Base-by-base conservation (phyloP, 257 asterid species). In the Fraxinus pennsylvanica region DNA sequence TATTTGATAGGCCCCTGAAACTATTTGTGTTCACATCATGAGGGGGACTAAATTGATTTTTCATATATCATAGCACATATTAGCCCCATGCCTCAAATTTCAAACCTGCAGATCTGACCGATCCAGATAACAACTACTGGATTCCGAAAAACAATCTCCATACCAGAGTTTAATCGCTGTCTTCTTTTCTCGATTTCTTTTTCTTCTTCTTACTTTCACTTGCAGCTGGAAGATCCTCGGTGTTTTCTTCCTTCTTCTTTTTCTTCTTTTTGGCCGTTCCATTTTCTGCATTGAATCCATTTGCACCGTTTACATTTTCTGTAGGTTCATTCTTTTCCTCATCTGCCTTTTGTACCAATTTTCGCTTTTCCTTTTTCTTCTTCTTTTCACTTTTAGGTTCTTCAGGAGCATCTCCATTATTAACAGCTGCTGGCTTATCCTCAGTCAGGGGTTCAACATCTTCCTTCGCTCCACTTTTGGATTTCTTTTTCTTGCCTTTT, bases 331-430 rank as follows among this genome's bases (percentile, higher is more conserved):
- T 84, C 69, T 82, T 81, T 75, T 76, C 78, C n/a, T 67, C 75
- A 29, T 82, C 88, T n/a, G 47, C 74, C 74, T 85, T 88, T 17
- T 80, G 74, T 21, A 83, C 89, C 66, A 78, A 72, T 77, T 92
- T 94, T 77, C 94, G 81, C 85, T 92, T 92, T 78, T 91, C 93
- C 85, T 91, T 90, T 79, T 90, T 93, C 91, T 91, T 92, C 90
- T 92, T 91, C 90, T 91, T 92, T 32, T 90, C 96, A 1, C 90
- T 83, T 86, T 88, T 92, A 3, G 90, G 92, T 86, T 86, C 94
- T 50, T 82, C 96, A 3, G 89, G 52, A 5, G 86, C 88, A 54
- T 82, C 89, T 38, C 90, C 91, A 74, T 86, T 91, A 72, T 81
- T 72, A 22, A 35, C 76, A 45, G 83, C 84, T 57, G 76, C 71